Evolutionary conservation across 805 yeast species (phyloP), one percentile per base, ranked within the genome.

Genomic region (Brettanomyces bruxellensis): DNA sequence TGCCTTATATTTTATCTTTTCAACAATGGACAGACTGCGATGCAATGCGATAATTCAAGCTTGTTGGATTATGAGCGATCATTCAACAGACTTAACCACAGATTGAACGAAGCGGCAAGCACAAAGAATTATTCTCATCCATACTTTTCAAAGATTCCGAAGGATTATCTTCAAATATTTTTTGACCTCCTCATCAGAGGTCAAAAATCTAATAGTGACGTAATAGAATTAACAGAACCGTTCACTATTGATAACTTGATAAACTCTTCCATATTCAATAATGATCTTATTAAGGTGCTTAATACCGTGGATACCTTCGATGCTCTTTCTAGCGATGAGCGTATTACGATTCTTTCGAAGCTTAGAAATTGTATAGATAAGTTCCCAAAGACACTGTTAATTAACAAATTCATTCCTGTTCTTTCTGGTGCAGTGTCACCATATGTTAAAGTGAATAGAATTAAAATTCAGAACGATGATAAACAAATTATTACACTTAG

Each of bases 281-380:
- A 88, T 30, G 86, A 91, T 44, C 67, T 89, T 43, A 79, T 91
- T 44, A 83, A 84, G 56, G 82, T 95, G 3, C 72, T 91, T 69
- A 79, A 83, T 61, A 82, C 84, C 54, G 63, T 91, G 40, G 97
- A 91, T 58, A 93, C 86, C 47, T 81, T 86, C 50, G 78, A 89
- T 8, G 85, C 95, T 0, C 83, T 85, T 54, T 67, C 81, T 2
- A 67, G 70, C 5, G 73, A 72, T 14, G 97, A 91, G 48, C 83
- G 83, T 55, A 61, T 76, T 24, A 68, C 78, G 1, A 88, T 88
- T 58, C 69, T 90, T 52, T 74, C 75, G 45, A 88, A 88, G 1
- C 68, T 91, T 45, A 62, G 76, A 23, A 65, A 66, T 4, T 65
- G 79, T 22, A 58, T 81, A 25, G 70, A 72, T 5, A 72, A 77